Evolutionary conservation across 2,329 filamentous ascomycete species (phyloP).

Genomic region (Fusarium longipes): DNA sequence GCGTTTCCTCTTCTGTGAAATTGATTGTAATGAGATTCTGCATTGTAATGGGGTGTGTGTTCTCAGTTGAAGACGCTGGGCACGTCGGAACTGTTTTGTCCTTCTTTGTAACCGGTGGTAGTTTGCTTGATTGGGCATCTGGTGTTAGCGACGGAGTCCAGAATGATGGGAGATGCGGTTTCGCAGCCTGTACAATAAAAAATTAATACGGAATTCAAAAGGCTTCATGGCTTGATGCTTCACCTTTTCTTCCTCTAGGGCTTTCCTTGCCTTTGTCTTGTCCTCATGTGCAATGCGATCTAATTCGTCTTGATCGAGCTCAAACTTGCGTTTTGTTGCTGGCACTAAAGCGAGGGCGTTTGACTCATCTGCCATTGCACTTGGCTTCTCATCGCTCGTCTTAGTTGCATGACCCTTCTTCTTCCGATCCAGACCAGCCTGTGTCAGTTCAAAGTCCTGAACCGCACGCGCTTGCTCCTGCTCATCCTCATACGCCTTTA

Average conservation of each 20-base stretch:
- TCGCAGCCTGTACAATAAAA: constrained; percentile 61
- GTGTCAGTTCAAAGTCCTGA: constrained; percentile 84
- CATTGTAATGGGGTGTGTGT: constrained; percentile 79
- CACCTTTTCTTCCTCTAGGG: constrained; percentile 79
- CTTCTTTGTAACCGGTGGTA: constrained; percentile 68
- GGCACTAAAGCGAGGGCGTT: constrained; percentile 20
- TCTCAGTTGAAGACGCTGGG: constrained; percentile 74
- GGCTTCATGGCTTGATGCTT: background rate
- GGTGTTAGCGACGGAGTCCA: constrained; percentile 92
- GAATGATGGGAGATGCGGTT: constrained; percentile 82
- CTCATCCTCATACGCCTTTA: constrained; percentile 69
- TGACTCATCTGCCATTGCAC: constrained; percentile 5
- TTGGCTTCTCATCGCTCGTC: constrained; percentile 38
- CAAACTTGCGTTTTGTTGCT: constrained; percentile 76
- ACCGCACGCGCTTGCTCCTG: constrained; percentile 78
- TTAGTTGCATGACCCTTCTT: constrained; percentile 56
- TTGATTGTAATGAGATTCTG: constrained; percentile 80
- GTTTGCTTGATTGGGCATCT: constrained; percentile 56
- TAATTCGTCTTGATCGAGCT: constrained; percentile 79
- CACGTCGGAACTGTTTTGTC: constrained; percentile 78
- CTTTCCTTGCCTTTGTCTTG: constrained; percentile 73
- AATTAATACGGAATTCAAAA: constrained; percentile 19
- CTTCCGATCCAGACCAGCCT: constrained; percentile 70
- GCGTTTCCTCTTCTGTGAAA: constrained; percentile 77
- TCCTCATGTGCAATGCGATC: constrained; percentile 76